Percentiles rank a stretch among this genome's conserved stretches.
Evolutionary conservation across 2,329 filamentous ascomycete species (phyloP).

Genomic region (Cryoendolithus antarcticus): DNA sequence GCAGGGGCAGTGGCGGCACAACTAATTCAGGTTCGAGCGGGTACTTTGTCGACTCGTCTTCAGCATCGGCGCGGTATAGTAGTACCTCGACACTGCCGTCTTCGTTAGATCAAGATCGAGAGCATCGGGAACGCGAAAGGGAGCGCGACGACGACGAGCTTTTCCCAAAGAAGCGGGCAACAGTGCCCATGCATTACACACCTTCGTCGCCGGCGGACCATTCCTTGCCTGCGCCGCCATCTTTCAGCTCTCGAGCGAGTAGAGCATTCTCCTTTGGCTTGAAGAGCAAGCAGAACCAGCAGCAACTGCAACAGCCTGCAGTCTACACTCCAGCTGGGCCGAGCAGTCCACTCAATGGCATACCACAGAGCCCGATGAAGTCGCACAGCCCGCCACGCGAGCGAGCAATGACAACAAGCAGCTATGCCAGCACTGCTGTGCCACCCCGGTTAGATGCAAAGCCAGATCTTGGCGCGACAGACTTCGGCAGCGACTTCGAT

Average conservation of each 20-base stretch:
- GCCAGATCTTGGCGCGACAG: constrained; percentile 17
- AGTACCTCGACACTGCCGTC: constrained; percentile 45
- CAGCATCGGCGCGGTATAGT: constrained; percentile 38
- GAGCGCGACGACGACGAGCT: constrained; percentile 23
- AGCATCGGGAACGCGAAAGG: constrained; percentile 25
- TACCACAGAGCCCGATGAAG: no score
- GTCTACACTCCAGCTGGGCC: no score
- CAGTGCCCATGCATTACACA: constrained; percentile 29
- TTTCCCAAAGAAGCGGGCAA: constrained; percentile 24
- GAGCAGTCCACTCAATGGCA: no score
- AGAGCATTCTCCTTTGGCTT: constrained; percentile 42
- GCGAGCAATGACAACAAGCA: constrained; percentile 28
- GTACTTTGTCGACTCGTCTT: constrained; percentile 25
- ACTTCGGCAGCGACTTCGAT: constrained; percentile 23
- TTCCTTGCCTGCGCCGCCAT: constrained; percentile 21
- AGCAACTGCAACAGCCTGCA: no score
- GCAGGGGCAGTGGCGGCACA: constrained; percentile 37
- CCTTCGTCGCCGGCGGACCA: constrained; percentile 26
- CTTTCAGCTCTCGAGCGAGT: constrained; percentile 30
- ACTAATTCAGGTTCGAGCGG: constrained; percentile 35
- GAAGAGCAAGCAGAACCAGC: constrained; percentile 18
- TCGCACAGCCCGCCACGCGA: constrained; percentile 21
- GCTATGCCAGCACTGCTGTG: constrained; percentile 29
- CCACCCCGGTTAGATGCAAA: constrained; percentile 14
- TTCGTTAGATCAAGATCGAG: constrained; percentile 24